Base-by-base conservation (phyloP, 495 filamentous ascomycete species). In the Amniculicola lignicola region DNA sequence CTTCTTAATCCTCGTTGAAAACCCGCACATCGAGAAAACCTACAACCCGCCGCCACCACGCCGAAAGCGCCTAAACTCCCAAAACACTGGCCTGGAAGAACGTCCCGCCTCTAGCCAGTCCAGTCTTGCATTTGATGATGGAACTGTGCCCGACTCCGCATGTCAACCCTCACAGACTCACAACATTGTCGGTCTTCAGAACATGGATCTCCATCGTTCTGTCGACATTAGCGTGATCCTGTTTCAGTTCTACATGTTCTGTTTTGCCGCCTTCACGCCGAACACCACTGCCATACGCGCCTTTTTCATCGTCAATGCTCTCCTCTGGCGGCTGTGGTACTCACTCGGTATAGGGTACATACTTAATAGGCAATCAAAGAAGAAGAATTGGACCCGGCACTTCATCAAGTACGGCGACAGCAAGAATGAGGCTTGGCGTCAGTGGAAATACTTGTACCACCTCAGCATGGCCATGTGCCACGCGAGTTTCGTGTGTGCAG, bases 391-490 rank as follows among this genome's bases (percentile, higher is more conserved):
- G 88, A 96, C 92, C 14, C 82, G 93, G 21, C 93, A 98, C 72
- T 98, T 96, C 65, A 78, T 98, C 68, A 98, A 98, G 68, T 96
- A 86, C 65, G 93, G 93, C 53, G 92, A 96, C 63, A 89, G 79
- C 24, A 81, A 82, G 0, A 84, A 86, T 41, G 93, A 96, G 72
- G 92, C 92, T 2, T 98, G 94, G 94, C 84, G 85, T 47, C 90
- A 98, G 68, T 98, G 93, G 93, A 97, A 96, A 72, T 88, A 90
- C 37, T 83, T 92, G 52, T 96, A 97, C 60, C 90, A 97, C 65
- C 73, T 96, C 28, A 92, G 89, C 69, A 88, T 91, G 79, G 80
- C 81, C 23, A 82, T 96, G 79, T 93, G 88, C 69, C 89, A 95
- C 54, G 80, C 82, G 31, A 89, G 85, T 55, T 96, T 97, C 72